Evolutionary conservation across 2,329 filamentous ascomycete genomes (phyloP).

Genomic region (Thermoascus crustaceus): DNA sequence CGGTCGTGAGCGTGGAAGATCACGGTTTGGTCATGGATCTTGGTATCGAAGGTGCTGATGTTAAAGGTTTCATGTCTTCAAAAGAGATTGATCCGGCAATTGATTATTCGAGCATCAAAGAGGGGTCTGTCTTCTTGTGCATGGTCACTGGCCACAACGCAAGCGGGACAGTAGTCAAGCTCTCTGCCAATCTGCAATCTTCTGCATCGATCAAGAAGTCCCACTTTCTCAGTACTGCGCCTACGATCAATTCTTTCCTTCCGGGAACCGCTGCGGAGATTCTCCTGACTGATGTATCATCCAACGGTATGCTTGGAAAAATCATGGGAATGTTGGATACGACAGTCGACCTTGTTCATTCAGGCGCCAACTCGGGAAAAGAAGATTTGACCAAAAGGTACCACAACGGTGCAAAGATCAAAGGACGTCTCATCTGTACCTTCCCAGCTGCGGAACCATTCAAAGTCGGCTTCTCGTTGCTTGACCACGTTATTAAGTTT

Average conservation of each 20-base stretch:
- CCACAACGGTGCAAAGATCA: conserved; percentile 75
- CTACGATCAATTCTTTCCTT: conserved; percentile 80
- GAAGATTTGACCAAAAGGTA: conserved; percentile 67
- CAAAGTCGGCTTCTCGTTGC: conserved; percentile 78
- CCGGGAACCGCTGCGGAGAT: conserved; percentile 87
- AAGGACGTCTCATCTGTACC: conserved; percentile 78
- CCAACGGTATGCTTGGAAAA: conserved; percentile 75
- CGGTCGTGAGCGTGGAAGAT: conserved; percentile 86
- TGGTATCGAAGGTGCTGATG: conserved; percentile 58
- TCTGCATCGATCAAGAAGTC: conserved; percentile 59
- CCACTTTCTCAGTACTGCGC: conserved; percentile 63
- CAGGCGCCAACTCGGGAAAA: conserved; percentile 62
- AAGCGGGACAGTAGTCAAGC: conserved; percentile 75
- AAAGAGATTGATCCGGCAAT: conserved; percentile 66
- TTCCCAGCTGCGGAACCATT: conserved; percentile 70
- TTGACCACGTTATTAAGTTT: conserved; percentile 76
- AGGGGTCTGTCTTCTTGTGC: conserved; percentile 78
- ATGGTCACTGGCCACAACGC: conserved; percentile 66
- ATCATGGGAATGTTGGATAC: conserved; percentile 86
- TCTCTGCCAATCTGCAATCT: conserved; percentile 66
- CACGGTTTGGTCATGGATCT: conserved; percentile 92
- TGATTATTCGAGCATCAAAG: conserved; percentile 61
- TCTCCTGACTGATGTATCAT: conserved; percentile 65
- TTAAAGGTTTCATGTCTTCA: conserved; percentile 77
- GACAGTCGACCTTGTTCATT: conserved; percentile 85